Percentiles rank a stretch among this genome's conserved stretches.
These are phyloP conservation scores for Striga hermonthica DNA, from an alignment of 305 asterid genomes.

Conservation along the genomic window DNA sequence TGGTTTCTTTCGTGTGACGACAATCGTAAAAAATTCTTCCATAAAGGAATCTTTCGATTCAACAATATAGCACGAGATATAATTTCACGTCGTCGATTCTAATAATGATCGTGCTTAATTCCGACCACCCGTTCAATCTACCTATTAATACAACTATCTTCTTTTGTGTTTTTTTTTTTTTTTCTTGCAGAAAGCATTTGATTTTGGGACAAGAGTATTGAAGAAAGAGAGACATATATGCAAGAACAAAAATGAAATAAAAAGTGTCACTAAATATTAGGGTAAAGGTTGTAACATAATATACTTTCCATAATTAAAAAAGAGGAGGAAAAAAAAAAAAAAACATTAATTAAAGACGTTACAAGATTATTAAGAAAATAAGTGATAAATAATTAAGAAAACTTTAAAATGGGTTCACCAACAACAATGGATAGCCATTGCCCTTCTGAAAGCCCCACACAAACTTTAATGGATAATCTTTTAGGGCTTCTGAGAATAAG, in stretches of 20 bases:
- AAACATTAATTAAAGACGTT: not conserved
- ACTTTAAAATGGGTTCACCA: constrained; percentile 28
- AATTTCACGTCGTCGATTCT: not conserved
- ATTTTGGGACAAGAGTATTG: constrained; percentile 13
- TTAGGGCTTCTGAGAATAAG: constrained; percentile 78
- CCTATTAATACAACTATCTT: not conserved
- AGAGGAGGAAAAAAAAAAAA: no score
- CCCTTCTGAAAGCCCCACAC: constrained; percentile 26
- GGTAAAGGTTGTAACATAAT: not conserved
- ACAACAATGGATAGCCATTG: not conserved
- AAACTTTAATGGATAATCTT: constrained; percentile 46
- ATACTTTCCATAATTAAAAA: no score
- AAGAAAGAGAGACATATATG: constrained; percentile 9
- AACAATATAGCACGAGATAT: not conserved
- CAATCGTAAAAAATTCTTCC: no score
- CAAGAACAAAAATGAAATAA: not conserved
- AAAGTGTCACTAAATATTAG: not conserved
- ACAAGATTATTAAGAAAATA: not conserved
- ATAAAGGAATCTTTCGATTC: no score
- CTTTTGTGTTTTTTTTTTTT: not conserved
- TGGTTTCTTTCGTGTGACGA: no score
- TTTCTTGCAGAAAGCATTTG: constrained; percentile 8
- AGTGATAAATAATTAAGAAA: not conserved
- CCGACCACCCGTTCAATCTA: not conserved
- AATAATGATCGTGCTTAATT: not conserved